Conservation (phyloP, 805 yeast genomes). For the Teunomyces pallodes region DNA sequence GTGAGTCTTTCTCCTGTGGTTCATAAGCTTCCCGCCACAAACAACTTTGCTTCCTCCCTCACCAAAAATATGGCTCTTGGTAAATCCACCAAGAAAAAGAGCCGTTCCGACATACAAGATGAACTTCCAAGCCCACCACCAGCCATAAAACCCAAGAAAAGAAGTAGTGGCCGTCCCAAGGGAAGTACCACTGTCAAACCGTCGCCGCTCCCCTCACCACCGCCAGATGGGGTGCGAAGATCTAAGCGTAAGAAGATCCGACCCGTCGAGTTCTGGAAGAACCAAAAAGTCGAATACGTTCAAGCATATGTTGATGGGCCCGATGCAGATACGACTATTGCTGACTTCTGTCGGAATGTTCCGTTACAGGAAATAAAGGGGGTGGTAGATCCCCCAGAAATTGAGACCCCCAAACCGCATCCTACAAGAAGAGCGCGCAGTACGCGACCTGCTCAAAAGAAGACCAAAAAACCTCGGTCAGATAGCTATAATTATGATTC, state of each 20-base stretch:
- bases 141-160: conserved; percentile 9
- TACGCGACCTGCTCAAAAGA: conserved; percentile 5
- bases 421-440: conserved; percentile 14
- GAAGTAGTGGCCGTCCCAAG: background rate
- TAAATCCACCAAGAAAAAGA: conserved; percentile 7
- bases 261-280: conserved; percentile 83
- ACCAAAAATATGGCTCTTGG: conserved; percentile 37
- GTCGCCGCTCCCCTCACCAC: conserved; percentile 42
- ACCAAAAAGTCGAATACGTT: conserved; percentile 66
- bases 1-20: conserved; percentile 12
- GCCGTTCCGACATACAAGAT: background rate
- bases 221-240: conserved; percentile 52
- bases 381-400: conserved; percentile 51
- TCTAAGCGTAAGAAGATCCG: conserved; percentile 65
- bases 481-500: conserved; percentile 29
- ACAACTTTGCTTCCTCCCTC: conserved; percentile 16
- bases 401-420: background rate
- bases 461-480: conserved; percentile 8
- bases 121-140: conserved; percentile 11
- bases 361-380: conserved; percentile 57
- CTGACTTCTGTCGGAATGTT: conserved; percentile 32
- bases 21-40: background rate
- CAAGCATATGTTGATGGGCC: conserved; percentile 30
- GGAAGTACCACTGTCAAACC: conserved; percentile 8
- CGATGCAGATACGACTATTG: conserved; percentile 44